phyloP scores from a whole-genome alignment of 208 protist genomes.

The Leishmania tarentolae region DNA sequence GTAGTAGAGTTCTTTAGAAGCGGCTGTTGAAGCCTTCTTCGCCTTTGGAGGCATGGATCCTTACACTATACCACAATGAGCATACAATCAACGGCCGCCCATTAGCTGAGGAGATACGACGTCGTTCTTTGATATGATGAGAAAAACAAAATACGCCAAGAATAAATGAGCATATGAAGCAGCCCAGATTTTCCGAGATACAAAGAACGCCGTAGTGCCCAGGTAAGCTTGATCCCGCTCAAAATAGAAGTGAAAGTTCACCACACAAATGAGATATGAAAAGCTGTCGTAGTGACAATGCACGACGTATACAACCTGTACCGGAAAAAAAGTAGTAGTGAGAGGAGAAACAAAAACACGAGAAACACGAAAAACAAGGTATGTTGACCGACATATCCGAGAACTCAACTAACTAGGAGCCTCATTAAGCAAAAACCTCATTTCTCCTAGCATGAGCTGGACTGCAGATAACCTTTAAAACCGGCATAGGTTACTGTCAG shows the following conservation, averaged over 20 bases:
- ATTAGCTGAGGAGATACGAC: not conserved
- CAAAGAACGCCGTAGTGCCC: not conserved
- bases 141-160: not conserved
- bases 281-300: not conserved
- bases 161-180: not conserved
- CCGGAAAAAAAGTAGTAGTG: not conserved
- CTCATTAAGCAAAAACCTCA: too few relatives aligned
- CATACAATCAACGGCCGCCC: not conserved
- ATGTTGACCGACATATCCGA: too few relatives aligned
- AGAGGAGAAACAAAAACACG: not conserved
- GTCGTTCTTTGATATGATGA: not conserved
- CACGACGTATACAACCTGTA: too few relatives aligned
- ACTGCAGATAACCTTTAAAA: not conserved
- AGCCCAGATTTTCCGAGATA: not conserved
- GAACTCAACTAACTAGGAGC: too few relatives aligned
- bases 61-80: not conserved
- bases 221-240: not conserved
- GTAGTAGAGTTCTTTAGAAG: constrained; percentile 44
- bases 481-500: not conserved
- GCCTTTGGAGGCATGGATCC: constrained; percentile 19
- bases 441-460: not conserved
- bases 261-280: not conserved
- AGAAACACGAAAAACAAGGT: too few relatives aligned
- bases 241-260: not conserved
- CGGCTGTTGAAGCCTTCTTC: constrained; percentile 28